These are phyloP conservation scores for Spinellus fusiger DNA, from an alignment of 192 early-diverging fungal genomes.

Conservation along the genomic window DNA sequence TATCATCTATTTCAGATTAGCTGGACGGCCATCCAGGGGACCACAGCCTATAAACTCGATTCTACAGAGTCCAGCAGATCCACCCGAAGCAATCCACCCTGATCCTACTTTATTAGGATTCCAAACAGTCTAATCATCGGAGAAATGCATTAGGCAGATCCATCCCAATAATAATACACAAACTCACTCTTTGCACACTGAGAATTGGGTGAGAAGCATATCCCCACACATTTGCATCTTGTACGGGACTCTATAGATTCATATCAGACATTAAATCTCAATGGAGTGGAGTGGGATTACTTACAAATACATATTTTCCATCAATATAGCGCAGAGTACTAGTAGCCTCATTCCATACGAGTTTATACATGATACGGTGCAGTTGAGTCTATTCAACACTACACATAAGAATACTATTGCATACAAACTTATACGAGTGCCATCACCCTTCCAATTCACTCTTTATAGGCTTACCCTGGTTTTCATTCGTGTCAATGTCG, in stretches of 20 bases:
- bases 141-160: no score
- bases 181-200: no score
- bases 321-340: neutral
- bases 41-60: slow-evolving; percentile 16
- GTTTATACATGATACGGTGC: neutral
- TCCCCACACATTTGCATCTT: no score
- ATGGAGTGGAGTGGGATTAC: neutral
- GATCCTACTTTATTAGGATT: slow-evolving; percentile 14
- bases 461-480: neutral
- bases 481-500: neutral
- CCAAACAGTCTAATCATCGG: slow-evolving; percentile 31
- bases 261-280: slow-evolving; percentile 5
- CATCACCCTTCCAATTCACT: neutral
- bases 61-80: slow-evolving; percentile 24
- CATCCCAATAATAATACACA: no score
- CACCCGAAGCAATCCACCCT: slow-evolving; percentile 30
- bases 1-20: no score
- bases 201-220: no score
- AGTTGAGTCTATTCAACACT: neutral
- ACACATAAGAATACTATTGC: neutral
- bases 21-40: neutral
- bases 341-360: neutral
- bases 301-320: neutral
- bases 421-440: neutral
- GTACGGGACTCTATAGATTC: no score